Percentiles rank a stretch among this genome's conserved stretches.
Conservation (phyloP, 1,284 basidiomycete species). For the Kwoniella shivajii region DNA sequence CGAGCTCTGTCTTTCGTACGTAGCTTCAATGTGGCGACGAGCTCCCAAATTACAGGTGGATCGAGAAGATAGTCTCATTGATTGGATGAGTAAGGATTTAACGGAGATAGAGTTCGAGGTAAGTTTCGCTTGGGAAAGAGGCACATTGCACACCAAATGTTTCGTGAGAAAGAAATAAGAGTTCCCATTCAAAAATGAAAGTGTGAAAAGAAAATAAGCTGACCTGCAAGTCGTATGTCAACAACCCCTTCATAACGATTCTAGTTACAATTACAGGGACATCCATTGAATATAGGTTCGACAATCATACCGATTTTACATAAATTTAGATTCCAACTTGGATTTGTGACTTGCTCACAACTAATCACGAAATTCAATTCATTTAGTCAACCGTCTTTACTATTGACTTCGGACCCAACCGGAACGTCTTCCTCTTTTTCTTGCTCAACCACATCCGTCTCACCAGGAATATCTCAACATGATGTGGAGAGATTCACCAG, state of each 20-base stretch:
- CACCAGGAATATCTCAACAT: neutral
- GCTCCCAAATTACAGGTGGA: neutral
- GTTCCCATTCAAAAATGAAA: too few species aligned
- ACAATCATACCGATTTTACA: slow-evolving; percentile 33
- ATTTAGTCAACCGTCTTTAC: neutral
- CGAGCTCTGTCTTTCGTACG: slow-evolving; percentile 41
- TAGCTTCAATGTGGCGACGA: slow-evolving; percentile 33
- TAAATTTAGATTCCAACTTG: slow-evolving; percentile 34
- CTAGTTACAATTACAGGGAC: slow-evolving; percentile 31
- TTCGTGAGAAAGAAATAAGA: too few species aligned
- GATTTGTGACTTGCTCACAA: slow-evolving; percentile 33
- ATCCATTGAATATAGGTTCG: slow-evolving; percentile 14
- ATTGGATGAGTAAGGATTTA: slow-evolving; percentile 33
- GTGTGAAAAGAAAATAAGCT: neutral
- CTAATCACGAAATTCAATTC: slow-evolving; percentile 31
- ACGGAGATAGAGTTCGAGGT: slow-evolving; percentile 45
- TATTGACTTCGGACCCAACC: neutral
- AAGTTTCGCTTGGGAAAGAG: too few species aligned
- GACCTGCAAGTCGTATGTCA: neutral
- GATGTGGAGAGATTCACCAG: slow-evolving; percentile 11
- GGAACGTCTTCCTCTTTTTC: neutral
- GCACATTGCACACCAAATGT: too few species aligned
- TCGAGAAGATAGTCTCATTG: slow-evolving; percentile 20
- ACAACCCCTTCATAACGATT: neutral
- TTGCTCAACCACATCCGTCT: too few species aligned